Percentiles rank a stretch among this genome's conserved stretches.
These are phyloP conservation scores for Kazachstania sp. DNA, from an alignment of 1,139 yeast genomes.

Conservation along the genomic window DNA sequence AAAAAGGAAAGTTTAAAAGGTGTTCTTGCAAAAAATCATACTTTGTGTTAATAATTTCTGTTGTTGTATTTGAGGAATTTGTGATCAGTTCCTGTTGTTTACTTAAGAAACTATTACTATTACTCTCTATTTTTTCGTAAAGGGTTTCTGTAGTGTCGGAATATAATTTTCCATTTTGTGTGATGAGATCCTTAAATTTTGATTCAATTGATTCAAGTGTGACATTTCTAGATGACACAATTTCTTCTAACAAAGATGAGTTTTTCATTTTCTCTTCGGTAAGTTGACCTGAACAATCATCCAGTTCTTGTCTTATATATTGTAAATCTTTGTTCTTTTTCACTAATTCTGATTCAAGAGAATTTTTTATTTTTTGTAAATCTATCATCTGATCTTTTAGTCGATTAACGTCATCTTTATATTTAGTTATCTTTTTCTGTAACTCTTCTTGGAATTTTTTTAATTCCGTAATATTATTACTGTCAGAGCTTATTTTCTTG, in stretches of 20 bases:
- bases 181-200: not conserved
- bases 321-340: slow-evolving; percentile 25
- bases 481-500: slow-evolving; percentile 16
- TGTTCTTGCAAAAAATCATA: not conserved
- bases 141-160: not conserved
- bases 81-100: not conserved
- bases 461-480: slow-evolving; percentile 14
- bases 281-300: slow-evolving; percentile 28
- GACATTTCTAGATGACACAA: slow-evolving; percentile 8
- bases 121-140: not conserved
- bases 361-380: slow-evolving; percentile 13
- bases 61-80: not conserved
- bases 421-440: slow-evolving; percentile 14
- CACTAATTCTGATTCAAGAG: slow-evolving; percentile 16
- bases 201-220: not conserved
- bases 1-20: not conserved
- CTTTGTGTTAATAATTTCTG: not conserved
- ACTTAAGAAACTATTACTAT: not conserved
- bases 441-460: slow-evolving; percentile 13
- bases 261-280: slow-evolving; percentile 28
- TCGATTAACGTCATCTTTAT: slow-evolving; percentile 12
- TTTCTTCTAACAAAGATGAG: slow-evolving; percentile 18
- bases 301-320: slow-evolving; percentile 24
- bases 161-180: not conserved
- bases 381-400: slow-evolving; percentile 12